Evolutionary conservation across 1,139 yeast species (phyloP).

Genomic region (Pichia sp.): DNA sequence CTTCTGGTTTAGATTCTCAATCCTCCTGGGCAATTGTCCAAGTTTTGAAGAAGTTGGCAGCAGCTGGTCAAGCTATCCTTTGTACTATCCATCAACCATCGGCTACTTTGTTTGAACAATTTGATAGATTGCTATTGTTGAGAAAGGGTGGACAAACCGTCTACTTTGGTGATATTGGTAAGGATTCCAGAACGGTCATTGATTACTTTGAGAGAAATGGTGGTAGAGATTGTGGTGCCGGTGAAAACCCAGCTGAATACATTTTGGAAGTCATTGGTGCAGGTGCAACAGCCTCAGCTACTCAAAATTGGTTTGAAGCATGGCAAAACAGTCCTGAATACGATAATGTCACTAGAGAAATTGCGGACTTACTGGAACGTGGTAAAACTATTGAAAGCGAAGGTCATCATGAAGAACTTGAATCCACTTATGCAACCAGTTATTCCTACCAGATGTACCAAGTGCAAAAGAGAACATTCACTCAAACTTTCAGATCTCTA

Average conservation of each 20-base stretch:
- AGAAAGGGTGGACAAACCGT: conserved; percentile 49
- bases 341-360: conserved; percentile 17
- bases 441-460: conserved; percentile 33
- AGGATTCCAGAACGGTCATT: conserved; percentile 37
- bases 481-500: conserved; percentile 43
- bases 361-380: conserved; percentile 19
- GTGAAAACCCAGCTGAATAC: conserved; percentile 50
- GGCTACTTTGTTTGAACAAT: conserved; percentile 42
- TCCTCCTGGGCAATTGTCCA: conserved; percentile 45
- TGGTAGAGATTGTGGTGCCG: conserved; percentile 39
- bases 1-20: conserved; percentile 47
- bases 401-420: conserved; percentile 29
- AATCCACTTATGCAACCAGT: conserved; percentile 30
- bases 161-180: conserved; percentile 52
- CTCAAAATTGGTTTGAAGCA: conserved; percentile 38
- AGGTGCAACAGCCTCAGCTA: conserved; percentile 41
- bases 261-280: conserved; percentile 52
- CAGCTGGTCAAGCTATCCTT: conserved; percentile 43
- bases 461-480: conserved; percentile 35
- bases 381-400: conserved; percentile 24
- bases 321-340: conserved; percentile 27
- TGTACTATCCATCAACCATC: conserved; percentile 56
- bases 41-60: conserved; percentile 35
- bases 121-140: conserved; percentile 37
- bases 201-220: conserved; percentile 47